Evolutionary conservation across 345 rosid species (phyloP).

Genomic region (Salix caprea): DNA sequence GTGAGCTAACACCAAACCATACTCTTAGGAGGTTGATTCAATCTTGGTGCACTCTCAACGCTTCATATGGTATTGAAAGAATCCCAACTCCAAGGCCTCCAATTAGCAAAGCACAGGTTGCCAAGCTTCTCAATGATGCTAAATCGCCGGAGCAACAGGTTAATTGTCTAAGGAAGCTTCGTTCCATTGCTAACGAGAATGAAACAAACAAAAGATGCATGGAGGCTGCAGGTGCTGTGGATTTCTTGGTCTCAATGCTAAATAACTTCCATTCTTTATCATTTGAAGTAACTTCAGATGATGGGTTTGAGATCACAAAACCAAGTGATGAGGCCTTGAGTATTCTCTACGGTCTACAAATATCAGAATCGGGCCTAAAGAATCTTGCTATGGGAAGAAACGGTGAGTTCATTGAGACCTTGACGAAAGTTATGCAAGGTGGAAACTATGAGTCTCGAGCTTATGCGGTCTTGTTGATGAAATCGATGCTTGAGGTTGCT

Average conservation of each 20-base stretch:
- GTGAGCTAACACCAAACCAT: slow-evolving; percentile 79
- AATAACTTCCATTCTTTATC: not conserved
- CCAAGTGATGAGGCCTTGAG: slow-evolving; percentile 56
- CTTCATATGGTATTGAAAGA: slow-evolving; percentile 70
- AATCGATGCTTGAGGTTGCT: slow-evolving; percentile 36
- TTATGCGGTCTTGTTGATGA: slow-evolving; percentile 34
- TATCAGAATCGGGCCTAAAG: slow-evolving; percentile 59
- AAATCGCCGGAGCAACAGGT: slow-evolving; percentile 40
- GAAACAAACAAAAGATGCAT: slow-evolving; percentile 61
- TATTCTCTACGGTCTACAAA: slow-evolving; percentile 52
- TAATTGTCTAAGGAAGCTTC: slow-evolving; percentile 48
- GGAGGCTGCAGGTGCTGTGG: slow-evolving; percentile 65
- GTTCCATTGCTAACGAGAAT: slow-evolving; percentile 49
- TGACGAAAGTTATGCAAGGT: slow-evolving; percentile 13
- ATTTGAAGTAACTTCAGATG: not conserved
- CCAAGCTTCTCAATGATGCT: slow-evolving; percentile 50
- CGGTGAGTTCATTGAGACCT: slow-evolving; percentile 42
- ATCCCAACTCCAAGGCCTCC: slow-evolving; percentile 88
- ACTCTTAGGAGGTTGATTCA: slow-evolving; percentile 82
- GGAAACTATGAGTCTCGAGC: slow-evolving; percentile 43
- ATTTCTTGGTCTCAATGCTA: slow-evolving; percentile 49
- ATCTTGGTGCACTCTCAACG: slow-evolving; percentile 87
- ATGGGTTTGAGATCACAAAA: slow-evolving; percentile 22
- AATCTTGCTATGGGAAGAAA: slow-evolving; percentile 42
- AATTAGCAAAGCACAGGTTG: slow-evolving; percentile 47